Evolutionary conservation across 2,329 filamentous ascomycete genomes (phyloP).

Genomic region (Ceratocystis cubensis): DNA sequence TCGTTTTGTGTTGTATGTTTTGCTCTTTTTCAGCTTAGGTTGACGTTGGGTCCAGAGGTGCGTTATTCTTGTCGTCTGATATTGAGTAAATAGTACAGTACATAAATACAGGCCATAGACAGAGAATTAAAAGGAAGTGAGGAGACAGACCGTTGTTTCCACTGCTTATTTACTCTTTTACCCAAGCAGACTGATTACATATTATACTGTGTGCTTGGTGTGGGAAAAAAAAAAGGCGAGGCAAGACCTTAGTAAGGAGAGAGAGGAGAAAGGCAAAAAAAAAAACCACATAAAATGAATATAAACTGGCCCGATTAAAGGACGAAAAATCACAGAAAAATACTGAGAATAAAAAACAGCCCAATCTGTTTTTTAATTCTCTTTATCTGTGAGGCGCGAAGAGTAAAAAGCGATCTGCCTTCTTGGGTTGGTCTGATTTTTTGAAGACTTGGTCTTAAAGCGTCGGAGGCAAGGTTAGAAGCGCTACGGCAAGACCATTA

Average conservation of each 20-base stretch:
- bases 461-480: constrained; percentile 7
- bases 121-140: no score
- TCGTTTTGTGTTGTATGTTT: neutral
- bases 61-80: neutral
- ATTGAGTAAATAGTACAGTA: neutral
- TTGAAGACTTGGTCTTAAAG: constrained; percentile 4
- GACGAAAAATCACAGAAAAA: neutral
- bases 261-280: neutral
- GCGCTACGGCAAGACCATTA: constrained; percentile 4
- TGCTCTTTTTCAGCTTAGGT: neutral
- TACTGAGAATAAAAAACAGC: neutral
- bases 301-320: neutral
- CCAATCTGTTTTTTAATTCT: neutral
- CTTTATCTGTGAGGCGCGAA: constrained; percentile 5
- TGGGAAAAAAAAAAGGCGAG: neutral
- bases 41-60: neutral
- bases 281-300: neutral
- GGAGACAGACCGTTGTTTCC: no score
- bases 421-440: constrained; percentile 10
- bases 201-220: neutral
- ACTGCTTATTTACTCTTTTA: neutral
- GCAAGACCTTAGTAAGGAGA: neutral
- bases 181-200: neutral
- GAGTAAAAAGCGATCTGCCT: neutral
- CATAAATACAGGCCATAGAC: neutral